Base-by-base conservation (phyloP, 2,329 filamentous ascomycete species). In the Alternaria atra region DNA sequence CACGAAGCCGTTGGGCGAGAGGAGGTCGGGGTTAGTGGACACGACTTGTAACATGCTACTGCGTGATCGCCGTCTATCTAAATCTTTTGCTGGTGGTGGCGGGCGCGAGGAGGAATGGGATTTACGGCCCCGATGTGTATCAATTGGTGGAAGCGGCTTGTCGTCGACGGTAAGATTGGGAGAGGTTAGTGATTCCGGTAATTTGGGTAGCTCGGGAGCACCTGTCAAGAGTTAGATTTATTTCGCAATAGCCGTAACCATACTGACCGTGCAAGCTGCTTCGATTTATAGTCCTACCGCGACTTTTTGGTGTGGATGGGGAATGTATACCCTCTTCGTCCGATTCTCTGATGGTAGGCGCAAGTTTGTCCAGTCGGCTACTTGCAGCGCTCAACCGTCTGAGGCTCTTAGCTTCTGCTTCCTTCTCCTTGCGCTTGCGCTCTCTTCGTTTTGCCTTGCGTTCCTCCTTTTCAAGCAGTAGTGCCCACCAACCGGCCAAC, bases 401-500 rank as follows among this genome's bases (percentile, higher is more conserved):
- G 30, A 95, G 84, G 63, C 89, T 92, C 76, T 93, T 90, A 58
- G 88, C 89, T 72, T 98, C 93, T 1, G 86, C 85, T 71, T 99
- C 94, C 69, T 88, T 89, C 75, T 98, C 94, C 73, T 87, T 93
- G 8, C 94, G 87, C 75, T 94, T 97, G 54, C 89, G 87, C 71
- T 97, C 93, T 64, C 90, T 85, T 62, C 93, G 85, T 63, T 82
- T 86, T 66, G 94, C 90, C 78, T 99, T 99, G 8, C 93, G 88
- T 75, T 93, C 88, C 75, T 99, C 95, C 77, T 98, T 99, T 74
- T 98, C 95, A 9, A 98, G 88, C 39, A 99, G 81, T 29, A 99
- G 80, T 3, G 92, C 91, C 95, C 95, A 99, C 95, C 95, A 99
- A 6, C 95, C 95, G 52, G 93, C 92, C 50, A 99, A 82, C 6